Conservation (phyloP, 306 rosid species). For the Glycine soja region DNA sequence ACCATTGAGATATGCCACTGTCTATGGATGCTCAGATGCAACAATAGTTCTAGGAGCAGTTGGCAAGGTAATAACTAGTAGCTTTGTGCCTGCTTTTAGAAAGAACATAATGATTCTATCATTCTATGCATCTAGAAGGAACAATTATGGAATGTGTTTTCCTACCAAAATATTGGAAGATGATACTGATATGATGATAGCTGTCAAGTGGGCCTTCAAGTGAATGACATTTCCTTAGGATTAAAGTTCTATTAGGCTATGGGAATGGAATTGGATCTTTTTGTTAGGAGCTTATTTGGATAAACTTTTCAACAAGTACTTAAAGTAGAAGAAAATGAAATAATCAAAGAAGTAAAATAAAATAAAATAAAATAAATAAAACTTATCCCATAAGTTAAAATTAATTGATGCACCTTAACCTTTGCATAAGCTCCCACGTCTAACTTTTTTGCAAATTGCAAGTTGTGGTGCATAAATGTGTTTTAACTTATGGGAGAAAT, state of each 20-base stretch:
- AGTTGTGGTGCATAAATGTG: background rate
- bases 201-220: constrained; percentile 22
- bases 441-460: background rate
- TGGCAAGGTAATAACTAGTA: constrained; percentile 79
- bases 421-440: background rate
- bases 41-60: constrained; percentile 97
- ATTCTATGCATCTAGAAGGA: constrained; percentile 14
- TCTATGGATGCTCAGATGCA: constrained; percentile 97
- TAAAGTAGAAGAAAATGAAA: background rate
- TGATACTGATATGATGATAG: constrained; percentile 15
- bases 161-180: background rate
- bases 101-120: constrained; percentile 29
- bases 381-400: background rate
- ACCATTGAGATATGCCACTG: constrained; percentile 88
- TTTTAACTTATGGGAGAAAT: background rate
- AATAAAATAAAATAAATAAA: background rate
- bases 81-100: constrained; percentile 33
- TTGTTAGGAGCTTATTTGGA: background rate
- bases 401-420: background rate
- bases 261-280: background rate
- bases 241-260: background rate
- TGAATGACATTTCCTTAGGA: constrained; percentile 4
- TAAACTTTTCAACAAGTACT: constrained; percentile 7
- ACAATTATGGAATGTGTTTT: constrained; percentile 36
- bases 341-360: background rate